Base-by-base conservation (phyloP, 225 moss, liverwort and hornwort species). In the Polytrichum formosum region DNA sequence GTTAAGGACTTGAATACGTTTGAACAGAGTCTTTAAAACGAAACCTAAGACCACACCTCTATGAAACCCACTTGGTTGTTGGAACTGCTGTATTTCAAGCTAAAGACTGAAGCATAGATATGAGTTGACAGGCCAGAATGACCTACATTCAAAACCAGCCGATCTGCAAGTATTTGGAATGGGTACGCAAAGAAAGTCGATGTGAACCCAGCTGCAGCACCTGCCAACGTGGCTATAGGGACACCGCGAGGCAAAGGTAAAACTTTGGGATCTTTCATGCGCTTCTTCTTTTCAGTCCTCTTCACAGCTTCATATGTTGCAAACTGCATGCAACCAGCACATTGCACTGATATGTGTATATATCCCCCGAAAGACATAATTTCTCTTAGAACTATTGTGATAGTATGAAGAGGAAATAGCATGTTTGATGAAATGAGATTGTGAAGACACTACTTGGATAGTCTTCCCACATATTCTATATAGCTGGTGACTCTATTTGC, bases 181-280 rank as follows among this genome's bases (percentile, higher is more conserved):
- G 97, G 97, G 66, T 98, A 98, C 56, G 73, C 77, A 55, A 87
- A 67, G 18, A 94, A 28, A 5, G 94, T 90, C 68, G 92, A 92
- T 6, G 92, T 72, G 33, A 98, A 79, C 21, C 97, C 97, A 64
- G 89, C 97, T 65, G 91, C 91, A 26, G 94, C 97, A 54, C 97
- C 97, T 4, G 92, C 97, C 60, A 91, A 86, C 22, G 91, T 88
- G 54, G 91, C 84, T 0, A 98, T 21, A 7, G 94, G 90, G 67
- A 98, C 82, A 71, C 73, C 17, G 37, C 84, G 81, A 70, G 97
- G 94, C 62, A 98, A 73, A 21, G 97, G 97, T 6, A 98, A 73
- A 7, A 92, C 83, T 78, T 82, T 87, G n/a, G 83, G 82, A 53
- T 98, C 92, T 56, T 56, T 73, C 3, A 82, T 27, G 0, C 25